Percentiles rank a stretch among this genome's conserved stretches.
Conservation (phyloP, 768 basidiomycete genomes). For the Russula griseocarnosa region DNA sequence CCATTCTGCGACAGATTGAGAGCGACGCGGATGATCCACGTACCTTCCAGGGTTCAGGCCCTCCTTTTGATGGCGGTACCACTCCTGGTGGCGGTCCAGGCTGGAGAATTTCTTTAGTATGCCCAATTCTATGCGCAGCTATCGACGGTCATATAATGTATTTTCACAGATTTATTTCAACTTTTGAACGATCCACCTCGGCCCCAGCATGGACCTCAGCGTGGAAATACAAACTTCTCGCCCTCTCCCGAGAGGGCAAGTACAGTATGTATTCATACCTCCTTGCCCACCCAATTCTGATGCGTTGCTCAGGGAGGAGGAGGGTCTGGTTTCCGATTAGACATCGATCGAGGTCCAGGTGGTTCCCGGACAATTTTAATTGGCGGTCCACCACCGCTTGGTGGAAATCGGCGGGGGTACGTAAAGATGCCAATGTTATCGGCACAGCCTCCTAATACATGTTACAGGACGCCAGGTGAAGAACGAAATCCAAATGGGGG, state of each 20-base stretch:
- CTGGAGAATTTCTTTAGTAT: constrained; percentile 50
- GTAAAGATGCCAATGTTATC: constrained; percentile 14
- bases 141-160: constrained; percentile 1
- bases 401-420: constrained; percentile 28
- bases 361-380: constrained; percentile 38
- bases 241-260: constrained; percentile 12
- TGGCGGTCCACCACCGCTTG: constrained; percentile 36
- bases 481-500: constrained; percentile 47
- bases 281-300: constrained; percentile 19
- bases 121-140: constrained; percentile 8
- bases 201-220: constrained; percentile 10
- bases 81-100: constrained; percentile 32
- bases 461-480: constrained; percentile 35
- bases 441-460: constrained; percentile 32
- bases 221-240: background rate
- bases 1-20: constrained; percentile 53
- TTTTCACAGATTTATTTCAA: constrained; percentile 13
- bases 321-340: constrained; percentile 36
- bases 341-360: constrained; percentile 36
- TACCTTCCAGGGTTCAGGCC: constrained; percentile 45
- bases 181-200: constrained; percentile 11
- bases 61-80: constrained; percentile 32
- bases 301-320: constrained; percentile 28
- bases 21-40: constrained; percentile 73
- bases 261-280: constrained; percentile 23